Percentiles rank a stretch among this genome's conserved stretches.
Evolutionary conservation across 2,329 filamentous ascomycete species (phyloP).

Genomic region (Apiospora arundinis): DNA sequence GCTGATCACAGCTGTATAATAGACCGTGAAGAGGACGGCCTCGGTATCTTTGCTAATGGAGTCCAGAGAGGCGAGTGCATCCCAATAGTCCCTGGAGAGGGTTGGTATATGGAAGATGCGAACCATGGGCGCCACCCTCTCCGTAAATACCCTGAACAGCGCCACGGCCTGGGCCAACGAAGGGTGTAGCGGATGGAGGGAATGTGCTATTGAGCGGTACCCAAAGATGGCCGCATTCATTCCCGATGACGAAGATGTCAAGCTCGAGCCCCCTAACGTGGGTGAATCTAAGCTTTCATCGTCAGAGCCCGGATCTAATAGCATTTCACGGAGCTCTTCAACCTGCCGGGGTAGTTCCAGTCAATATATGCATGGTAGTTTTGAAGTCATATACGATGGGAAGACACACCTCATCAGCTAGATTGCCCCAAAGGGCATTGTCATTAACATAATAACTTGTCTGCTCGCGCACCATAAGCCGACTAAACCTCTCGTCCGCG

Average conservation of each 20-base stretch:
- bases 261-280: neutral
- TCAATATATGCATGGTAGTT: neutral
- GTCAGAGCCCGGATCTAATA: constrained; percentile 24
- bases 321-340: constrained; percentile 28
- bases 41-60: constrained; percentile 31
- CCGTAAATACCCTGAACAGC: constrained; percentile 34
- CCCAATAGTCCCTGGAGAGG: constrained; percentile 26
- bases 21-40: constrained; percentile 22
- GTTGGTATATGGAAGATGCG: constrained; percentile 41
- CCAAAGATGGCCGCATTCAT: constrained; percentile 35
- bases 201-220: constrained; percentile 34
- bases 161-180: constrained; percentile 32
- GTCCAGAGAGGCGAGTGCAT: constrained; percentile 25
- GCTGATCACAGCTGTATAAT: constrained; percentile 14
- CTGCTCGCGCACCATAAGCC: constrained; percentile 11
- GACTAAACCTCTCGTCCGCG: constrained; percentile 1
- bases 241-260: constrained; percentile 6
- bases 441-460: constrained; percentile 8
- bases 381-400: neutral
- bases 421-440: constrained; percentile 14
- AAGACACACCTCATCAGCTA: constrained; percentile 17
- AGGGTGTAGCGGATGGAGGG: constrained; percentile 34
- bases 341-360: constrained; percentile 16
- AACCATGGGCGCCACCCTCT: constrained; percentile 36
- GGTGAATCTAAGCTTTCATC: constrained; percentile 20